These are phyloP conservation scores for Kuraishia borneana DNA, from an alignment of 805 yeast genomes.

Conservation along the genomic window DNA sequence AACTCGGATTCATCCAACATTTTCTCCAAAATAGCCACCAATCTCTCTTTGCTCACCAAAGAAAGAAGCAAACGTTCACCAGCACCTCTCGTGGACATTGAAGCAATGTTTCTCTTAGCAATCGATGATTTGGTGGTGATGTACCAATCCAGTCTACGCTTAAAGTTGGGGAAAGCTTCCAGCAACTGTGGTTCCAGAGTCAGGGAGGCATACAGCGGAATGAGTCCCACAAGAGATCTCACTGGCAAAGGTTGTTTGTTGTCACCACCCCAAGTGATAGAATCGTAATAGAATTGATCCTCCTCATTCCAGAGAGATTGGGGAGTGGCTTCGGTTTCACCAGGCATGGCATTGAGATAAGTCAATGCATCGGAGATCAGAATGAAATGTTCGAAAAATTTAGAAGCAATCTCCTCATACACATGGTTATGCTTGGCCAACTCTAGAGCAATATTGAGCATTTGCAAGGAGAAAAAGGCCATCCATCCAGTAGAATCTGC, in stretches of 20 bases:
- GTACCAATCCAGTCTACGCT: conserved; percentile 78
- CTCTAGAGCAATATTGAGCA: conserved; percentile 88
- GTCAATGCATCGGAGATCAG: conserved; percentile 93
- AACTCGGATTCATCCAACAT: conserved; percentile 85
- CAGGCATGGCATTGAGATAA: conserved; percentile 33
- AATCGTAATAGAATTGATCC: conserved; percentile 84
- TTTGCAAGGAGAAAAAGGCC: conserved; percentile 84
- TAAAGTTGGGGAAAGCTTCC: conserved; percentile 70
- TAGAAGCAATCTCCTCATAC: conserved; percentile 88
- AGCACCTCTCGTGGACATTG: conserved; percentile 66
- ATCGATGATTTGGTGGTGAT: conserved; percentile 56
- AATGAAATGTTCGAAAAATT: conserved; percentile 86
- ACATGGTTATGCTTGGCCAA: conserved; percentile 76
- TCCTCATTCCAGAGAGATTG: conserved; percentile 82
- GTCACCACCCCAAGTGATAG: conserved; percentile 72
- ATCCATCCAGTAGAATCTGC: conserved; percentile 98
- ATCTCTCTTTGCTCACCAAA: conserved; percentile 69
- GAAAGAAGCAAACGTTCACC: conserved; percentile 76
- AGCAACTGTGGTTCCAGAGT: conserved; percentile 80
- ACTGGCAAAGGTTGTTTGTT: conserved; percentile 65
- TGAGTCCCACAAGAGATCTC: conserved; percentile 81
- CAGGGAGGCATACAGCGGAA: conserved; percentile 81
- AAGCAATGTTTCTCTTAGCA: conserved; percentile 76
- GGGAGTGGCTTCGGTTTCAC: conserved; percentile 29
- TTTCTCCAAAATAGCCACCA: conserved; percentile 60